These are phyloP conservation scores for Hymenoscyphus infarciens DNA, from an alignment of 2,329 filamentous ascomycete species.

Conservation along the genomic window DNA sequence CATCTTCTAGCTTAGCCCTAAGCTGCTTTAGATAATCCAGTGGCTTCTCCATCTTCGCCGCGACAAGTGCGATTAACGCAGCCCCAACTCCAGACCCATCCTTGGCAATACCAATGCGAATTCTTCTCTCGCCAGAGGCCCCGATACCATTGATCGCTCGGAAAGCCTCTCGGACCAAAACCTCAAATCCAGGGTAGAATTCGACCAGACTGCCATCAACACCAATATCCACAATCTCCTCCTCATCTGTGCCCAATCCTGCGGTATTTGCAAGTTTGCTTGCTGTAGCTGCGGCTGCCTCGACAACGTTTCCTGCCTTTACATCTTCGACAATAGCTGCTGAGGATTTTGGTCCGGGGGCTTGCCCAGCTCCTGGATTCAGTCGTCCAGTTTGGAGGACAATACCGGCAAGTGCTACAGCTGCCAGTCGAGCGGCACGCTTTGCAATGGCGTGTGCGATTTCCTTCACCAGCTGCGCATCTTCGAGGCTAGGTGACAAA, in stretches of 20 bases:
- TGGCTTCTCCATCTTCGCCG: conserved; percentile 51
- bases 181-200: conserved; percentile 90
- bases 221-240: conserved; percentile 80
- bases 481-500: conserved; percentile 72
- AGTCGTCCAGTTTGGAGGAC: conserved; percentile 78
- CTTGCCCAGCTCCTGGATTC: conserved; percentile 36
- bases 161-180: conserved; percentile 81
- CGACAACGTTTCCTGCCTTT: conserved; percentile 26
- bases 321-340: conserved; percentile 29
- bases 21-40: conserved; percentile 24
- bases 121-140: conserved; percentile 71
- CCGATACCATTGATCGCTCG: conserved; percentile 75
- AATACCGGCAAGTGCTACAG: conserved; percentile 81
- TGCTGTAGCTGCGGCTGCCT: conserved; percentile 26
- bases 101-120: conserved; percentile 94
- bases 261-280: conserved; percentile 30
- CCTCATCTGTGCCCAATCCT: conserved; percentile 36
- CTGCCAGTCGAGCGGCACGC: conserved; percentile 81
- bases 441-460: conserved; percentile 81
- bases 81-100: conserved; percentile 95
- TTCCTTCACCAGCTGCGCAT: conserved; percentile 82
- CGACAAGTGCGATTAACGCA: conserved; percentile 88
- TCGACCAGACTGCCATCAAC: conserved; percentile 94
- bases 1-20: neutral
- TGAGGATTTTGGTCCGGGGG: conserved; percentile 23